Evolutionary conservation across 129 eudicot genomes (phyloP).

Genomic region (Escallonia rubra): DNA sequence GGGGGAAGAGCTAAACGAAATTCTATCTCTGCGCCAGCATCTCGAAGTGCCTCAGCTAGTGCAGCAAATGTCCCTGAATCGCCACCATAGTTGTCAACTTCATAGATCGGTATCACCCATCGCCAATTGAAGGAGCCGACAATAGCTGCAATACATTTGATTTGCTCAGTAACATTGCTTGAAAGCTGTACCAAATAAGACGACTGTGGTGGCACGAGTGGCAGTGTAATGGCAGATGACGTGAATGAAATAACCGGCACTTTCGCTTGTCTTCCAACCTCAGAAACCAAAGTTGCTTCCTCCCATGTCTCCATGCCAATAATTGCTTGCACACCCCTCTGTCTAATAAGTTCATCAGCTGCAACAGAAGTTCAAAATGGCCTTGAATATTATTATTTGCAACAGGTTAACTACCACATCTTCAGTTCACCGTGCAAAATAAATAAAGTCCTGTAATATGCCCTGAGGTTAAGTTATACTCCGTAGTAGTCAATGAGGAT

Average conservation of each 20-base stretch:
- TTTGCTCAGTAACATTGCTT: slow-evolving; percentile 16
- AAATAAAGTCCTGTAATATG: too few species aligned
- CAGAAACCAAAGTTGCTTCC: slow-evolving; percentile 28
- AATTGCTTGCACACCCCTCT: slow-evolving; percentile 15
- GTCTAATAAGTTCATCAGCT: slow-evolving; percentile 22
- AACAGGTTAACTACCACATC: too few species aligned
- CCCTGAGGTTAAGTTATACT: too few species aligned
- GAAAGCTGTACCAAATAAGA: slow-evolving; percentile 26
- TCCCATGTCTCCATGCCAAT: slow-evolving; percentile 31
- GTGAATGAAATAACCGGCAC: slow-evolving; percentile 30
- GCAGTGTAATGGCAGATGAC: neutral
- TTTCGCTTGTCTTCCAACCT: slow-evolving; percentile 19
- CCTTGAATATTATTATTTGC: too few species aligned
- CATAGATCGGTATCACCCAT: slow-evolving; percentile 10
- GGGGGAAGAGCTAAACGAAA: slow-evolving; percentile 19
- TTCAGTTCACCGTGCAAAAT: neutral
- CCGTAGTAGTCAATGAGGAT: too few species aligned
- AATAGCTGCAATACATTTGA: slow-evolving; percentile 20
- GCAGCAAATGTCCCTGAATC: slow-evolving; percentile 21
- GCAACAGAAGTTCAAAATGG: neutral
- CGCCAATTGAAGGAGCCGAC: slow-evolving; percentile 1
- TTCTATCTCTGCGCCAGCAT: slow-evolving; percentile 19
- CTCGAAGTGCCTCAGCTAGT: slow-evolving; percentile 19
- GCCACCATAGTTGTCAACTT: slow-evolving; percentile 12
- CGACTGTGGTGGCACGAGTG: slow-evolving; percentile 15